A percentile compares a stretch with the other conserved stretches of the same genome.
Evolutionary conservation across 1,284 basidiomycete species (phyloP).

Genomic region (Pisolithus thermaeus): DNA sequence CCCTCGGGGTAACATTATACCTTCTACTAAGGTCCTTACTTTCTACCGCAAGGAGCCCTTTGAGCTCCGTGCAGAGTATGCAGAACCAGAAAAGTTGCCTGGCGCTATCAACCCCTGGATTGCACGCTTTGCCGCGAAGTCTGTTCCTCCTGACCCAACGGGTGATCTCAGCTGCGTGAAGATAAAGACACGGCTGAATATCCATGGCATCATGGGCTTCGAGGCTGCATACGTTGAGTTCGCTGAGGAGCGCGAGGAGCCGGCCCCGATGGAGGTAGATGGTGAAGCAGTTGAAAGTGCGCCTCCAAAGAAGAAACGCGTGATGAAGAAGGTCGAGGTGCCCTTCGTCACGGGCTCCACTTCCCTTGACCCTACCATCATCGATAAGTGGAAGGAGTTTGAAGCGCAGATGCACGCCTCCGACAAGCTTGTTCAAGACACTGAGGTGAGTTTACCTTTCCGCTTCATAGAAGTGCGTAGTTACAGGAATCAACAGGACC

Average conservation of each 20-base stretch:
- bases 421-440: constrained; percentile 94
- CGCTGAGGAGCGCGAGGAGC: constrained; percentile 72
- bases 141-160: constrained; percentile 59
- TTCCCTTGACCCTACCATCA: constrained; percentile 53
- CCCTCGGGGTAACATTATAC: constrained; percentile 75
- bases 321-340: constrained; percentile 78
- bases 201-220: constrained; percentile 82
- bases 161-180: constrained; percentile 79
- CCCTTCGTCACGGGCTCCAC: constrained; percentile 62
- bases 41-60: constrained; percentile 87
- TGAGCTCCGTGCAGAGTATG: constrained; percentile 80
- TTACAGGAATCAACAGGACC: constrained; percentile 53
- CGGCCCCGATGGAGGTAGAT: constrained; percentile 64
- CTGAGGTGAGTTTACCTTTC: constrained; percentile 58
- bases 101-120: constrained; percentile 81
- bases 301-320: constrained; percentile 76
- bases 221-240: constrained; percentile 83
- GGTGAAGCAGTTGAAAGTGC: constrained; percentile 41
- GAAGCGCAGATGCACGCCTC: constrained; percentile 83
- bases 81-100: constrained; percentile 64
- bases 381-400: constrained; percentile 68
- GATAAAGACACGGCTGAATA: constrained; percentile 83
- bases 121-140: constrained; percentile 74
- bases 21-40: constrained; percentile 92
- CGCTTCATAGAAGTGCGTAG: not conserved